phyloP scores from a whole-genome alignment of 2,329 filamentous ascomycete genomes.

The Fusarium devonianum region DNA sequence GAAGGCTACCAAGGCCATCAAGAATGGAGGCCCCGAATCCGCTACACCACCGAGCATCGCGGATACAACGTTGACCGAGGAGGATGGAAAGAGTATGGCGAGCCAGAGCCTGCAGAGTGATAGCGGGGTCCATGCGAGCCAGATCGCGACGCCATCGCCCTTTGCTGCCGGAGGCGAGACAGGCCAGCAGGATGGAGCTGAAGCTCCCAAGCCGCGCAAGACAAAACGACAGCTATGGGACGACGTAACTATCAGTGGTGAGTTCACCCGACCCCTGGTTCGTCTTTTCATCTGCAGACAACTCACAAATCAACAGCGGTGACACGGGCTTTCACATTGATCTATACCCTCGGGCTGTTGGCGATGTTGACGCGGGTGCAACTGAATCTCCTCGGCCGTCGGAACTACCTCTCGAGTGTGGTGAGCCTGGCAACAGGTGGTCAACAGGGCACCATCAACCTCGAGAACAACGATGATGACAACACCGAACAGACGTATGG shows the following conservation, averaged over 20 bases:
- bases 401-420: slow-evolving; percentile 95
- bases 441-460: slow-evolving; percentile 77
- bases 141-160: slow-evolving; percentile 66
- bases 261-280: slow-evolving; percentile 45
- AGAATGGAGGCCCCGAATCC: slow-evolving; percentile 61
- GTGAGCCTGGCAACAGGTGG: slow-evolving; percentile 85
- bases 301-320: slow-evolving; percentile 66
- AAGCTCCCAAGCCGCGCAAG: slow-evolving; percentile 63
- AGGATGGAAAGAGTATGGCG: slow-evolving; percentile 78
- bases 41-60: slow-evolving; percentile 67
- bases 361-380: slow-evolving; percentile 94
- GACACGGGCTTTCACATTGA: slow-evolving; percentile 86
- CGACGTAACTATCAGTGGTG: slow-evolving; percentile 94
- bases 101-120: slow-evolving; percentile 81
- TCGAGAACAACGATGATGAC: slow-evolving; percentile 94
- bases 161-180: slow-evolving; percentile 51
- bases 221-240: slow-evolving; percentile 96
- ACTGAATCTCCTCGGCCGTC: slow-evolving; percentile 92
- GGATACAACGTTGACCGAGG: slow-evolving; percentile 79
- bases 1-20: slow-evolving; percentile 72
- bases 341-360: slow-evolving; percentile 89
- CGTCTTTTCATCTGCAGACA: background rate
- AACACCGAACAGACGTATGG: slow-evolving; percentile 82
- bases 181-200: slow-evolving; percentile 48
- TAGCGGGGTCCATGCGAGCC: slow-evolving; percentile 83